Percentiles rank a stretch among this genome's conserved stretches.
Conservation (phyloP, 768 basidiomycete species). For the Mycena pura region DNA sequence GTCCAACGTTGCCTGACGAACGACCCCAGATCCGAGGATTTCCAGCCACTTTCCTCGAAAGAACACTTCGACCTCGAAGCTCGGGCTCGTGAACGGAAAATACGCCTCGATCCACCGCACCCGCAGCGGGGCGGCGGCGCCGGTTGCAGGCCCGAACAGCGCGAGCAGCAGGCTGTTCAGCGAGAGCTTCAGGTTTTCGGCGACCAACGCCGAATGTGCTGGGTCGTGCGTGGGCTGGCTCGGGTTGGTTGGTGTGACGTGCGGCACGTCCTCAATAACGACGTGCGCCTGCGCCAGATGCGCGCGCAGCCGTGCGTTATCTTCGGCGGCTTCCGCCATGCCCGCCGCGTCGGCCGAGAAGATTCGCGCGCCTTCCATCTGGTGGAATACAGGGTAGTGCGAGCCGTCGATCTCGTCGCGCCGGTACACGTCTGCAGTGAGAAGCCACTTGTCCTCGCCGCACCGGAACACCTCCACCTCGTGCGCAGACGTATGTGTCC, state of each 20-base stretch:
- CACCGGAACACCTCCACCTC: constrained; percentile 89
- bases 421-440: constrained; percentile 96
- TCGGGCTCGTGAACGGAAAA: constrained; percentile 97
- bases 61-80: constrained; percentile 97
- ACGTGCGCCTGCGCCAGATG: constrained; percentile 77
- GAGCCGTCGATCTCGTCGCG: constrained; percentile 97
- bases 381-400: constrained; percentile 98
- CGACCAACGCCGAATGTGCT: constrained; percentile 70
- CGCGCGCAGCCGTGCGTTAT: constrained; percentile 68
- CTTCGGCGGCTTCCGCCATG: constrained; percentile 68
- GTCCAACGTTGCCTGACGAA: constrained; percentile 87
- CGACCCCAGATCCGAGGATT: constrained; percentile 92
- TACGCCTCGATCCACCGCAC: constrained; percentile 98
- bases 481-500: constrained; percentile 98
- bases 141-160: constrained; percentile 64
- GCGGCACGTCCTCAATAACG: constrained; percentile 85
- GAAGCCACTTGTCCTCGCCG: constrained; percentile 83
- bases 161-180: constrained; percentile 85
- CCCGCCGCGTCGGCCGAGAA: constrained; percentile 66
- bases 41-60: constrained; percentile 97
- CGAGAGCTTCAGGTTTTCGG: constrained; percentile 87
- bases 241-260: constrained; percentile 78
- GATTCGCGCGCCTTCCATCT: constrained; percentile 93
- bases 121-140: constrained; percentile 68
- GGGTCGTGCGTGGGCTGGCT: constrained; percentile 82